Evolutionary conservation across 768 basidiomycete genomes (phyloP).

Genomic region (Leccinum olivaceopallidum): DNA sequence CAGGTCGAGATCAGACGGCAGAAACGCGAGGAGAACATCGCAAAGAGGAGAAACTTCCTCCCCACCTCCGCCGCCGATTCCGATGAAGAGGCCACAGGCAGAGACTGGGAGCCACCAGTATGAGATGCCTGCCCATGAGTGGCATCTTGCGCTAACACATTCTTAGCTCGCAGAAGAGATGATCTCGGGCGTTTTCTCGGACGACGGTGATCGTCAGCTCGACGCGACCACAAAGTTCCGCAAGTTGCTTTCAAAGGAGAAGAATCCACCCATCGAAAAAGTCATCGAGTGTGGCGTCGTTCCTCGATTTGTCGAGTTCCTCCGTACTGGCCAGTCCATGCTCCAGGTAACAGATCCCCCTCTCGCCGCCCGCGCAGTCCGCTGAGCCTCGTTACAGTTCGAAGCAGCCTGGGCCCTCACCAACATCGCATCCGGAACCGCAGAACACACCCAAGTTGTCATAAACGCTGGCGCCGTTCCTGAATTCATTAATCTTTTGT

Average conservation of each 20-base stretch:
- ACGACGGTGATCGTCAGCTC: constrained; percentile 87
- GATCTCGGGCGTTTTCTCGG: constrained; percentile 91
- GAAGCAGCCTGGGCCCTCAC: constrained; percentile 98
- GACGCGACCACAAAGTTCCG: constrained; percentile 99
- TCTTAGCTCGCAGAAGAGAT: constrained; percentile 83
- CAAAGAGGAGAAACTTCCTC: constrained; percentile 94
- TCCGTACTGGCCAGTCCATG: constrained; percentile 78
- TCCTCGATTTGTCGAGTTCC: constrained; percentile 94
- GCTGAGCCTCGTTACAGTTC: constrained; percentile 52
- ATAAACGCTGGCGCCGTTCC: constrained; percentile 94
- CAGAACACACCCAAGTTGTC: constrained; percentile 97
- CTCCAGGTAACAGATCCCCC: constrained; percentile 59
- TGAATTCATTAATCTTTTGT: constrained; percentile 94
- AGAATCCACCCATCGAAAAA: constrained; percentile 98
- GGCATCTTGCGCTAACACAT: constrained; percentile 10
- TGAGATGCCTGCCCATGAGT: constrained; percentile 14
- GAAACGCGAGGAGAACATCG: constrained; percentile 98
- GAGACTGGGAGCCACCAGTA: constrained; percentile 79
- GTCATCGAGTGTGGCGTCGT: constrained; percentile 98
- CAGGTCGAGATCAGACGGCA: constrained; percentile 98
- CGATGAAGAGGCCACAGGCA: constrained; percentile 81
- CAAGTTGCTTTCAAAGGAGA: constrained; percentile 98
- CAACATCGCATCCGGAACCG: constrained; percentile 97
- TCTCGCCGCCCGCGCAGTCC: constrained; percentile 7
- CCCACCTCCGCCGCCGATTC: constrained; percentile 76